Conservation (phyloP, 2,329 filamentous ascomycete species). For the Epichloe festucae region DNA sequence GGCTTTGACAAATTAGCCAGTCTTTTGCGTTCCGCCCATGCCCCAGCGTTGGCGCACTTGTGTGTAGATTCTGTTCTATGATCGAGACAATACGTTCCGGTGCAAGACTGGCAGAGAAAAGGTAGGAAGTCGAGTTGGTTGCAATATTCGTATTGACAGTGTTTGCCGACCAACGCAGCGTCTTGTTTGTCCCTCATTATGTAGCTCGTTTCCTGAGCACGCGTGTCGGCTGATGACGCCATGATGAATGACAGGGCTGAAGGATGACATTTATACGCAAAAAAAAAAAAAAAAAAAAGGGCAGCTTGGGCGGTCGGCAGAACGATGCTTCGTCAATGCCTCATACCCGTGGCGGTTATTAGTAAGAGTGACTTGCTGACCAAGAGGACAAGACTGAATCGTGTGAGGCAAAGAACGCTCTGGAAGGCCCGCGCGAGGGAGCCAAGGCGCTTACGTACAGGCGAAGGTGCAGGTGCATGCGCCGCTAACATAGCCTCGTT, state of each 20-base stretch:
- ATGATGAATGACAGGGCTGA: conserved; percentile 25
- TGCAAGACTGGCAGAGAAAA: conserved; percentile 85
- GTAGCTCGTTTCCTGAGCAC: conserved; percentile 42
- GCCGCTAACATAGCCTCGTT: not conserved
- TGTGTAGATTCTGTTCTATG: conserved; percentile 81
- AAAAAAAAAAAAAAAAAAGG: not conserved
- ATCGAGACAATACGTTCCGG: conserved; percentile 77
- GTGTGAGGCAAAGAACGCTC: conserved; percentile 3
- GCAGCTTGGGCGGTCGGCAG: conserved; percentile 2
- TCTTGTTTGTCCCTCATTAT: conserved; percentile 62
- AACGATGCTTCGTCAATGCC: conserved; percentile 4
- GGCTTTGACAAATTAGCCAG: conserved; percentile 39
- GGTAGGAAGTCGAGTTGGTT: conserved; percentile 93
- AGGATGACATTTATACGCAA: not conserved
- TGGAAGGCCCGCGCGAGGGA: conserved; percentile 4
- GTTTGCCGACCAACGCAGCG: conserved; percentile 72
- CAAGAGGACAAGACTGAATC: not conserved
- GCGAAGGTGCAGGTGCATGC: not conserved
- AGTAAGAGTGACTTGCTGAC: not conserved
- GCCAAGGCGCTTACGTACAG: conserved; percentile 5
- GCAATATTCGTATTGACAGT: conserved; percentile 87
- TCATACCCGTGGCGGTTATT: not conserved
- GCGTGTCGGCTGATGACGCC: conserved; percentile 36
- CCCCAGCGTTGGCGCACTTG: conserved; percentile 47
- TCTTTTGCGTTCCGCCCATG: conserved; percentile 47